phyloP scores from a whole-genome alignment of 306 rosid genomes.

The Lathyrus aphaca region DNA sequence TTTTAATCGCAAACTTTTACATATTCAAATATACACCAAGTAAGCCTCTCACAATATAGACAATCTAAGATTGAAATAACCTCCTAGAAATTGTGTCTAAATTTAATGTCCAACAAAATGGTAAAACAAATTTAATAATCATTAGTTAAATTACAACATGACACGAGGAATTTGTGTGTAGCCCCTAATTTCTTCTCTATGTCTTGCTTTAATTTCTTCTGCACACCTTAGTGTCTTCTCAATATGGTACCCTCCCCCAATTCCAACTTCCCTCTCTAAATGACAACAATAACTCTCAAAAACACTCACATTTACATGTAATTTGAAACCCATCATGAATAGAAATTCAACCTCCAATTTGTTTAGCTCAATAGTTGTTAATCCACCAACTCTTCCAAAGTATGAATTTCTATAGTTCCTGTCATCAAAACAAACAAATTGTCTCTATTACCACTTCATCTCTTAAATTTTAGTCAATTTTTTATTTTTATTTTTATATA shows the following conservation, averaged over 20 bases:
- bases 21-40: no score
- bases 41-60: no score
- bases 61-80: no score
- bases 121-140: neutral
- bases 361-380: slow-evolving; percentile 74
- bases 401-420: slow-evolving; percentile 89
- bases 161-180: slow-evolving; percentile 58
- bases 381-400: slow-evolving; percentile 89
- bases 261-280: slow-evolving; percentile 87
- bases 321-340: slow-evolving; percentile 83
- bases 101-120: no score
- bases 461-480: no score
- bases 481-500: no score
- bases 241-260: slow-evolving; percentile 87
- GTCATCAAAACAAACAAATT: slow-evolving; percentile 10
- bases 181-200: slow-evolving; percentile 47
- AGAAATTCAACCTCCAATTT: slow-evolving; percentile 75
- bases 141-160: slow-evolving; percentile 44
- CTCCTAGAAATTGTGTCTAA: no score
- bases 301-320: slow-evolving; percentile 91
- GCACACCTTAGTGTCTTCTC: slow-evolving; percentile 84
- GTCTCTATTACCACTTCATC: neutral
- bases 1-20: no score
- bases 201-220: slow-evolving; percentile 70
- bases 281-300: slow-evolving; percentile 92